These are phyloP conservation scores for Dendrobium chrysotoxum DNA, from an alignment of 106 monocot species.

Conservation along the genomic window DNA sequence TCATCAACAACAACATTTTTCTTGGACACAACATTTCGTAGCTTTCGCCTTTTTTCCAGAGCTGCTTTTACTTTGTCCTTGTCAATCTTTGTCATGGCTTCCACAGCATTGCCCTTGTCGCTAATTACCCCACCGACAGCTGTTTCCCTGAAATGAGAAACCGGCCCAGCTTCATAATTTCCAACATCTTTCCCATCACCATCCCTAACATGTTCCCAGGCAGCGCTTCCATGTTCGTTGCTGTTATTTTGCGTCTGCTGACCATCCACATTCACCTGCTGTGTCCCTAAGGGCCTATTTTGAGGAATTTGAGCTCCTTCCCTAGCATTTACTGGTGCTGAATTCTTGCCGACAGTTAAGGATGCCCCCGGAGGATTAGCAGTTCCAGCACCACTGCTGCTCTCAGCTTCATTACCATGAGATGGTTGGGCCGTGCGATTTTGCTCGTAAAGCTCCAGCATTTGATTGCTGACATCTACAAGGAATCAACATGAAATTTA, in stretches of 20 bases:
- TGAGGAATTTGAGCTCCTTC: constrained; percentile 2
- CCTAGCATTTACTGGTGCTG: not conserved
- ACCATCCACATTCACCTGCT: not conserved
- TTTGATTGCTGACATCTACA: constrained; percentile 77
- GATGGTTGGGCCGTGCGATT: constrained; percentile 33
- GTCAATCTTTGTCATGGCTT: constrained; percentile 31
- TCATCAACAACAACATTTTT: constrained; percentile 42
- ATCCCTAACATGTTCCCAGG: constrained; percentile 13
- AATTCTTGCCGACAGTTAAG: constrained; percentile 23
- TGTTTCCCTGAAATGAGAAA: not conserved
- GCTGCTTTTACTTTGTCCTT: constrained; percentile 71
- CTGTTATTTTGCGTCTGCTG: constrained; percentile 10
- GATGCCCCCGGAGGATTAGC: constrained; percentile 14
- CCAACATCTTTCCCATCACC: constrained; percentile 2
- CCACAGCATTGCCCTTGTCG: constrained; percentile 10
- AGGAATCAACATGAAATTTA: constrained; percentile 10
- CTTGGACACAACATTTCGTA: constrained; percentile 10
- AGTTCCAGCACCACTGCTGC: constrained; percentile 24
- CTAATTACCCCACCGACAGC: not conserved
- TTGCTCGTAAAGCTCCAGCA: constrained; percentile 69
- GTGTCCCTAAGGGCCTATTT: not conserved
- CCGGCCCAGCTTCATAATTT: constrained; percentile 9
- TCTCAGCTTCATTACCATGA: constrained; percentile 41
- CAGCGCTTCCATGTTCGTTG: constrained; percentile 8
- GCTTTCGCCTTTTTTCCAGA: constrained; percentile 44